Percentiles rank a stretch among this genome's conserved stretches.
Evolutionary conservation across 495 filamentous ascomycete genomes (phyloP).

Genomic region (Neurospora sp.): DNA sequence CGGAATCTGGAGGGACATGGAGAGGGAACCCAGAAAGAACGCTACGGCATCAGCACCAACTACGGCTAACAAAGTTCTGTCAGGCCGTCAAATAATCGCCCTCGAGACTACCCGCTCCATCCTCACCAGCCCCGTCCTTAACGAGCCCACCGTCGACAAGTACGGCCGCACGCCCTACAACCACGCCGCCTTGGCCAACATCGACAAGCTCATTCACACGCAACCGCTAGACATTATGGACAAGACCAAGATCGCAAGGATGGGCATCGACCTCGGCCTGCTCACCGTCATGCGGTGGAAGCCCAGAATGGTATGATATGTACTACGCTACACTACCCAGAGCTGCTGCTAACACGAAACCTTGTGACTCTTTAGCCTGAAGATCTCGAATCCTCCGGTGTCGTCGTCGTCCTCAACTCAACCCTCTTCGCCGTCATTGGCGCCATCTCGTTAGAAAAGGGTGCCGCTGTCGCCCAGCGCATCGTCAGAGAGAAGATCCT

Average conservation of each 20-base stretch:
- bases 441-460: constrained; percentile 75
- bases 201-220: constrained; percentile 53
- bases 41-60: not conserved
- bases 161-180: constrained; percentile 55
- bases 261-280: constrained; percentile 63
- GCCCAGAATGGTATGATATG: constrained; percentile 47
- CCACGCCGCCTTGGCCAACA: constrained; percentile 60
- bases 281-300: constrained; percentile 73
- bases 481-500: constrained; percentile 72
- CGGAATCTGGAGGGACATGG: no score
- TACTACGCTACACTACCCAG: not conserved
- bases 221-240: constrained; percentile 47
- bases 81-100: constrained; percentile 73
- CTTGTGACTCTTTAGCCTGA: constrained; percentile 43
- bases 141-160: constrained; percentile 24
- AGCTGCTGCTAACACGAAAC: constrained; percentile 5
- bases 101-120: constrained; percentile 68
- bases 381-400: constrained; percentile 61
- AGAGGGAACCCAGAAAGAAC: not conserved
- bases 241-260: constrained; percentile 48
- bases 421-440: constrained; percentile 79
- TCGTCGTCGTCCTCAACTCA: constrained; percentile 60
- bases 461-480: constrained; percentile 64
- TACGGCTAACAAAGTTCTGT: not conserved
- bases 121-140: constrained; percentile 34